Evolutionary conservation across 495 filamentous ascomycete genomes (phyloP), one percentile per base, ranked within the genome.

Genomic region (Penicillium longicatenatum): DNA sequence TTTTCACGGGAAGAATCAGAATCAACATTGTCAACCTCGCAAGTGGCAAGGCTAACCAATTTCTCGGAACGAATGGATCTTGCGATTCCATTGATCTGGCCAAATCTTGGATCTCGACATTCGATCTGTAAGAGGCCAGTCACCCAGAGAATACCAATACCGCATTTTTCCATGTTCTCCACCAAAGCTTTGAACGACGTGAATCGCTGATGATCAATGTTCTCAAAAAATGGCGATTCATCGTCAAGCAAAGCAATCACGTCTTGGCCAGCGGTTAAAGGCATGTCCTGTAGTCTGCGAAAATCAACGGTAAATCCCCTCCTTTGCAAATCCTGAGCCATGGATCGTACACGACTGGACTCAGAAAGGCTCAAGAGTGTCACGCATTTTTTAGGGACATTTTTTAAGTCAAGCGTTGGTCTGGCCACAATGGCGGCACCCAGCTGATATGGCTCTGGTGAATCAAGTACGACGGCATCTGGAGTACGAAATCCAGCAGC

Each of bases 161-260:
- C n/a, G 5, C 30, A 29, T 14, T 24, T 14, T 17, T 31, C 20
- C 43, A 26, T 19, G n/a, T 29, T 24, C 1, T 31, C 19, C 17
- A 47, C 14, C 6, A 55, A 41, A 3, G 31, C 17, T 19, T 19
- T 51, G 44, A 80, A 69, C 6, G 41, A 39, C 0, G 26, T 17
- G 30, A 75, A 67, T 1, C 43, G 21, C 6, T 55, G 16, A 8
- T 48, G 41, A 19, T 61, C 53, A 3, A 72, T 63, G 22, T 68
- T 47, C 24, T 72, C 58, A 19, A 81, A 70, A 47, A 76, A 79
- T 2, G 71, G 68, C 5, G 49, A 48, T 2, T 52, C 35, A 1
- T 68, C 49, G 37, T 80, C 76, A 8, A 80, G 53, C 0, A 72
- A 47, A 4, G 64, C 68, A 39, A 80, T 65, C 8, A 77, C 63